phyloP scores from a whole-genome alignment of 208 protist genomes.

The Wallacemonas rigidus region DNA sequence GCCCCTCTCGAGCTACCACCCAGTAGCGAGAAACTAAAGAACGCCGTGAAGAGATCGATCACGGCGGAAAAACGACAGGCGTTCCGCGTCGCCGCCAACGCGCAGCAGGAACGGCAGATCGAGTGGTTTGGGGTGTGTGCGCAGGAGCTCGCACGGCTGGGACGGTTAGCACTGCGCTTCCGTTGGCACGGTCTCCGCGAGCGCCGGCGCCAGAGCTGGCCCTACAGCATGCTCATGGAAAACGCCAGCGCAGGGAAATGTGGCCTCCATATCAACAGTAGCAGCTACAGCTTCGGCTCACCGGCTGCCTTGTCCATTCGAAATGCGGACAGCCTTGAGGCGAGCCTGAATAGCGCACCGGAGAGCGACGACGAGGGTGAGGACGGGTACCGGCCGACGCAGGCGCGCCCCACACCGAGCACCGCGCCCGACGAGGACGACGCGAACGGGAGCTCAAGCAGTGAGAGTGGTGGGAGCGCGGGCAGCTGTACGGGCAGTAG shows the following conservation, averaged over 20 bases:
- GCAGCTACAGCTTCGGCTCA: not conserved
- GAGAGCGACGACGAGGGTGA: conserved; percentile 12
- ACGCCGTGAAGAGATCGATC: conserved; percentile 31
- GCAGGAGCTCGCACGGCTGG: conserved; percentile 14
- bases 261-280: not conserved
- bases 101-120: conserved; percentile 8
- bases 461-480: not conserved
- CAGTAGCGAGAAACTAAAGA: conserved; percentile 46
- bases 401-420: not conserved
- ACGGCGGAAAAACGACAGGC: conserved; percentile 34
- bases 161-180: not conserved
- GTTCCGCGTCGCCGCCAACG: conserved; percentile 30
- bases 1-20: conserved; percentile 35
- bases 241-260: not conserved
- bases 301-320: not conserved
- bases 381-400: conserved; percentile 1
- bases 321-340: conserved; percentile 8
- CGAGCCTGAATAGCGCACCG: not conserved
- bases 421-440: not conserved
- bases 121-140: not conserved
- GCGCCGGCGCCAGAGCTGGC: not conserved
- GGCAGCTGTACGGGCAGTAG: not conserved
- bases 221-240: not conserved
- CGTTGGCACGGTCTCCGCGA: not conserved
- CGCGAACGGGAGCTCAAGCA: not conserved